These are phyloP conservation scores for Calonectria henricotiae DNA, from an alignment of 2,329 filamentous ascomycete species.

Conservation along the genomic window DNA sequence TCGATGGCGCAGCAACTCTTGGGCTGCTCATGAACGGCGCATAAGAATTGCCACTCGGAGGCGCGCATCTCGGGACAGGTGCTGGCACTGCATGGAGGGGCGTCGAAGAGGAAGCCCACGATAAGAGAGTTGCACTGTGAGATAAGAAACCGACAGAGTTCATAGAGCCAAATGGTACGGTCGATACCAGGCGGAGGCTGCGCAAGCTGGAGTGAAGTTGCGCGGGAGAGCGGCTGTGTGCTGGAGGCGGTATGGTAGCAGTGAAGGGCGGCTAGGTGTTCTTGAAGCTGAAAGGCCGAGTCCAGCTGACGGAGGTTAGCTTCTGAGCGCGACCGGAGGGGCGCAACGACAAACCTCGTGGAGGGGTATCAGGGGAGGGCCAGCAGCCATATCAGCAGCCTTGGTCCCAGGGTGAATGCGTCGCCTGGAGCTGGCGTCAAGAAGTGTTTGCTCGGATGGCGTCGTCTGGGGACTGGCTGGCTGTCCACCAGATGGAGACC, in stretches of 20 bases:
- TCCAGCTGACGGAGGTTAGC: constrained; percentile 78
- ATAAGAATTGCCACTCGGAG: constrained; percentile 98
- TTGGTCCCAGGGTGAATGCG: constrained; percentile 94
- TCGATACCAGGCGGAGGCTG: constrained; percentile 87
- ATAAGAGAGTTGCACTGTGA: constrained; percentile 95
- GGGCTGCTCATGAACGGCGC: constrained; percentile 95
- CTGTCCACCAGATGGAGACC: constrained; percentile 78
- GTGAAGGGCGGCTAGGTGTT: constrained; percentile 95
- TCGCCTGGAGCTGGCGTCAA: constrained; percentile 83
- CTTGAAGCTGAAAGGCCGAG: constrained; percentile 96
- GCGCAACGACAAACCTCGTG: constrained; percentile 76
- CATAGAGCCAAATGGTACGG: constrained; percentile 94
- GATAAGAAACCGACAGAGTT: constrained; percentile 95
- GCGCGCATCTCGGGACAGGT: constrained; percentile 99
- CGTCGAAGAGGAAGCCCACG: constrained; percentile 92
- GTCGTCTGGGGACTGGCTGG: constrained; percentile 71
- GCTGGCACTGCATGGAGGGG: constrained; percentile 86
- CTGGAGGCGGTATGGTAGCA: constrained; percentile 81
- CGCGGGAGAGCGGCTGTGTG: constrained; percentile 81
- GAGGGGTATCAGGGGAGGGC: constrained; percentile 89
- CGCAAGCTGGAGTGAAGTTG: constrained; percentile 83
- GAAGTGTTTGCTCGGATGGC: constrained; percentile 75
- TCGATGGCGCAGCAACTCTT: constrained; percentile 99
- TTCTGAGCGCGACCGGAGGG: constrained; percentile 19
- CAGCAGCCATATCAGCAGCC: constrained; percentile 92